phyloP scores from a whole-genome alignment of 2,329 filamentous ascomycete species.

The Onygena corvina region DNA sequence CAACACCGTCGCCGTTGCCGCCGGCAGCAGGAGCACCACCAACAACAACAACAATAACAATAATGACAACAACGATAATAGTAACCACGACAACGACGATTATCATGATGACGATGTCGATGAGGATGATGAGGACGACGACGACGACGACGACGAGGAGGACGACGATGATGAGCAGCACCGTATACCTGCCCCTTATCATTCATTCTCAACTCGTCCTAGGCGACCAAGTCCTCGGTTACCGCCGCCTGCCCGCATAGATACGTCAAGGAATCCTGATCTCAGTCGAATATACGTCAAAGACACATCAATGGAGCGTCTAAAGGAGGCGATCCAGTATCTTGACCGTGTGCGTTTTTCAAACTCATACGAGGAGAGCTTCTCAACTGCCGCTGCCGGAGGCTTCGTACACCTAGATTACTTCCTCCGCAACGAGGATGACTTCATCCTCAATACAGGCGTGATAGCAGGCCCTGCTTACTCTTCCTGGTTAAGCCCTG shows the following conservation, averaged over 20 bases:
- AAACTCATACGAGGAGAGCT: conserved; percentile 42
- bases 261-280: conserved; percentile 23
- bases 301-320: conserved; percentile 25
- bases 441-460: conserved; percentile 47
- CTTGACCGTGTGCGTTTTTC: conserved; percentile 47
- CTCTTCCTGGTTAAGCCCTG: conserved; percentile 51
- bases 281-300: conserved; percentile 28
- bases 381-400: conserved; percentile 42
- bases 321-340: conserved; percentile 52
- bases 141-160: not conserved
- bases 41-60: not conserved
- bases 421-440: conserved; percentile 40
- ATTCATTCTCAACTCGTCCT: not conserved
- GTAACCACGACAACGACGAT: too few species aligned
- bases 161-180: too few species aligned
- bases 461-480: conserved; percentile 40
- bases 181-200: not conserved
- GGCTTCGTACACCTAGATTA: conserved; percentile 44
- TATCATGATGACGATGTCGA: too few species aligned
- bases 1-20: conserved; percentile 14
- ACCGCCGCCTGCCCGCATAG: not conserved
- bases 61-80: too few species aligned
- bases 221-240: not conserved
- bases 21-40: not conserved
- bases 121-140: too few species aligned